phyloP scores from a whole-genome alignment of 306 rosid genomes.

The Cucurbita pepo region DNA sequence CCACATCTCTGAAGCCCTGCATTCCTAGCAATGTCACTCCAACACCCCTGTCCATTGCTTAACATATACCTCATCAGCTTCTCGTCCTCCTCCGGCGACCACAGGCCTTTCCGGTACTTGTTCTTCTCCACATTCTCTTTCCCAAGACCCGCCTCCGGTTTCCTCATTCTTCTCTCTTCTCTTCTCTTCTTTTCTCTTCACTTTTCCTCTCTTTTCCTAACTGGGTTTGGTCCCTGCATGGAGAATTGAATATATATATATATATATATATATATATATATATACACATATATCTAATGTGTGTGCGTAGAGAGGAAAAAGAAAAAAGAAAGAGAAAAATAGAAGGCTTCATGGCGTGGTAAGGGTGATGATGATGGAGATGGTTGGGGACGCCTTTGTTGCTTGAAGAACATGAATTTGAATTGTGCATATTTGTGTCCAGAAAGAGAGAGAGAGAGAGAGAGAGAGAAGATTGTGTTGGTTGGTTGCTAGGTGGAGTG shows the following conservation, averaged over 20 bases:
- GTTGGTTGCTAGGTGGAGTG: slow-evolving; percentile 98
- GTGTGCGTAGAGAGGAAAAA: background rate
- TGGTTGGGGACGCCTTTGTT: slow-evolving; percentile 34
- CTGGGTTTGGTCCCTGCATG: slow-evolving; percentile 6
- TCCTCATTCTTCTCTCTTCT: background rate
- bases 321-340: slow-evolving; percentile 5
- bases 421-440: background rate
- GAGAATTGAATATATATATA: background rate
- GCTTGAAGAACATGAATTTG: slow-evolving; percentile 40
- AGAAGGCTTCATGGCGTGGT: slow-evolving; percentile 62
- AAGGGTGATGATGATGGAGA: slow-evolving; percentile 39
- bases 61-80: slow-evolving; percentile 84
- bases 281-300: background rate
- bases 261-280: background rate
- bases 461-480: slow-evolving; percentile 23
- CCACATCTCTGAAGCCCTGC: slow-evolving; percentile 88
- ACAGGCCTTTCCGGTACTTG: slow-evolving; percentile 57
- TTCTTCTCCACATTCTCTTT: slow-evolving; percentile 12
- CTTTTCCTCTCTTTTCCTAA: background rate
- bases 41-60: slow-evolving; percentile 71
- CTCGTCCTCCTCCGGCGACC: slow-evolving; percentile 98
- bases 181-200: background rate
- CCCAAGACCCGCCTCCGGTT: slow-evolving; percentile 5
- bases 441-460: slow-evolving; percentile 8
- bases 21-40: slow-evolving; percentile 91